These are phyloP conservation scores for Penicillium sp. DNA, from an alignment of 2,329 filamentous ascomycete genomes.

Conservation along the genomic window DNA sequence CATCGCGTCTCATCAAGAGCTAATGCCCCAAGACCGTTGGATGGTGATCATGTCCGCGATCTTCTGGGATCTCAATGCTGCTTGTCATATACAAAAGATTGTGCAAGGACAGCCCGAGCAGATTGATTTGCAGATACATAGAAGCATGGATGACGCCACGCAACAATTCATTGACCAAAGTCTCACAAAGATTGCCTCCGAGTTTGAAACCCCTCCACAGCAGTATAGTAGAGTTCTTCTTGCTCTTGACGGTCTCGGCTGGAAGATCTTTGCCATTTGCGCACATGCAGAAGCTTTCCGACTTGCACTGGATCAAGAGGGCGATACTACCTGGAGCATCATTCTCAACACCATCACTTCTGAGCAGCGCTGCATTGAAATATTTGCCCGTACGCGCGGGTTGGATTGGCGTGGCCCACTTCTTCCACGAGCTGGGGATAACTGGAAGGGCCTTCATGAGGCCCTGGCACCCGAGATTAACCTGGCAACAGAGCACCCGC, in stretches of 20 bases:
- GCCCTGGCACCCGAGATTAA: slow-evolving; percentile 8
- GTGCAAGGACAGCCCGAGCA: neutral
- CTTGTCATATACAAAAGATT: slow-evolving; percentile 11
- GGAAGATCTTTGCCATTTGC: slow-evolving; percentile 34
- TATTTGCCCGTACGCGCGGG: slow-evolving; percentile 28
- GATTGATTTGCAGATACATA: neutral
- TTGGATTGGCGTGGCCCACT: slow-evolving; percentile 28
- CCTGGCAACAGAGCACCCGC: slow-evolving; percentile 16
- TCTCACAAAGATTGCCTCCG: neutral
- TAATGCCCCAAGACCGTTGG: neutral
- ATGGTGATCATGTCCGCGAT: slow-evolving; percentile 19
- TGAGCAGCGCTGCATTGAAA: slow-evolving; percentile 28
- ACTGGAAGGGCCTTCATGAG: neutral
- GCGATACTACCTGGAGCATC: slow-evolving; percentile 16
- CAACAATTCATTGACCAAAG: neutral
- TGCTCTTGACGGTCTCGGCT: slow-evolving; percentile 19
- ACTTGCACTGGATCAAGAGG: slow-evolving; percentile 3
- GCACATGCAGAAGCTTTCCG: slow-evolving; percentile 32
- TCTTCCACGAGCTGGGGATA: neutral
- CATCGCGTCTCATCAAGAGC: too few relatives aligned
- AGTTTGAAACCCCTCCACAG: neutral
- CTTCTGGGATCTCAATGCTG: slow-evolving; percentile 25
- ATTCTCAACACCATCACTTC: slow-evolving; percentile 19
- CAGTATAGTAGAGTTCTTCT: neutral
- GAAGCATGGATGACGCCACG: neutral